Evolutionary conservation across 2,329 filamentous ascomycete genomes (phyloP), one percentile per base, ranked within the genome.

Genomic region (Colletotrichum shisoi): DNA sequence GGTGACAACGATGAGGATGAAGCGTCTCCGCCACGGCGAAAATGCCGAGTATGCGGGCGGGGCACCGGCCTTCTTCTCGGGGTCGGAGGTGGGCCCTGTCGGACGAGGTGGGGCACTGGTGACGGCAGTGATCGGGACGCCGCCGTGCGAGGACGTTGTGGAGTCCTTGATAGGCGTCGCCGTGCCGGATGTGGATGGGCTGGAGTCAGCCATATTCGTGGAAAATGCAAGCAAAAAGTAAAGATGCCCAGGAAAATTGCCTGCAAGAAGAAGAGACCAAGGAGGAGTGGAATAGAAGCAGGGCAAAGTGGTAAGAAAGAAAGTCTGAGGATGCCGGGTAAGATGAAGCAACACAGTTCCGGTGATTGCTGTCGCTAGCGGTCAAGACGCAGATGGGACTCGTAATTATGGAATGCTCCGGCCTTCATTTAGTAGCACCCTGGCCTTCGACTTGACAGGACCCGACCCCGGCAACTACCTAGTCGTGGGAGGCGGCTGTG

Each of bases 1-100:
- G 2, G 79, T 81, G 53, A 81, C 77, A 27, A 81, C 71, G 24
- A 63, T 69, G 6, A 82, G 72, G 40, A 81, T 77, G 57, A 81
- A 76, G 17, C 73, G 73, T 59, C 74, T 74, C 7, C 76, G 74
- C 45, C 73, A 73, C 11, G 73, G 70, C 0, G 77, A 73, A 54
- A 81, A 78, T 0, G 77, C 79, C 5, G 79, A 77, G 67, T 81
- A 82, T 8, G 74, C 71, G 46, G 61, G 54, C 21, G 61, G 48
- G 1, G 61, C 61, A 17, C 61, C 61, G 60, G 62, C 57, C 13
- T 58, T 63, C 56, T 64, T 52, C 46, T 54, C 70, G 24, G 75
- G 73, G 53, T 67, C 64, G 19, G 17, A 19, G 6, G 21, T 24
- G 24, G 40, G n/a, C 9, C 31, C 54, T 42, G 13, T 19, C 13